Evolutionary conservation across 495 filamentous ascomycete species (phyloP), one percentile per base, ranked within the genome.

Genomic region (Penicillium parvum): DNA sequence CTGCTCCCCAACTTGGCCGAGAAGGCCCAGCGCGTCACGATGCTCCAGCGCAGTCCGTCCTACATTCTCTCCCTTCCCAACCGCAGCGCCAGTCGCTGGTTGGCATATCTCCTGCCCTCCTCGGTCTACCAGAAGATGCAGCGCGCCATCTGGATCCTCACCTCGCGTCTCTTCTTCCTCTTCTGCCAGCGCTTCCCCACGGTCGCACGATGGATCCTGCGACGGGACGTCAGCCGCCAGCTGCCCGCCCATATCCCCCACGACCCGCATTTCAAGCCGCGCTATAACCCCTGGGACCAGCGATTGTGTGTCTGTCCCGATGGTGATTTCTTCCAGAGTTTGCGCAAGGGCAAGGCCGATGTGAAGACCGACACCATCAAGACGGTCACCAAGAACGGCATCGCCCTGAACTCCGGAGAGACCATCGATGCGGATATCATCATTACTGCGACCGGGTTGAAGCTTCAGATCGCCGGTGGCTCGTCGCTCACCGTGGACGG

Each of bases 241-340:
- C 72, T 91, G 2, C 82, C 83, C 3, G 40, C 53, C 3, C 65
- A 65, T 30, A 65, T 85, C 28, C 68, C 76, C 9, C 45, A 73
- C 25, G 77, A 84, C 26, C 79, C 79, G 2, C 79, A 89, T 54
- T 92, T 90, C 70, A 75, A 74, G 18, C 87, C 87, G 0, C 47
- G 51, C 10, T 92, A 92, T 53, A 73, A 76, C 34, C 82, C 83
- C 5, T 89, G 83, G 73, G 75, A 88, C 16, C 85, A 92, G 57
- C 78, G 87, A 0, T 60, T 90, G 0, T 88, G 86, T 49, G 60
- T 86, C 29, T 78, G 74, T 14, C 86, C 86, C 0, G 78, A 84
- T 49, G 83, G 75, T 1, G 86, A 90, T 60, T 88, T 89, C 62
- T 90, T 79, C 71, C 54, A 72, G 20, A 62, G 74, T 4, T 65